Evolutionary conservation across 768 basidiomycete genomes (phyloP), one percentile per base, ranked within the genome.

Genomic region (Amanita pseudoporphyria): DNA sequence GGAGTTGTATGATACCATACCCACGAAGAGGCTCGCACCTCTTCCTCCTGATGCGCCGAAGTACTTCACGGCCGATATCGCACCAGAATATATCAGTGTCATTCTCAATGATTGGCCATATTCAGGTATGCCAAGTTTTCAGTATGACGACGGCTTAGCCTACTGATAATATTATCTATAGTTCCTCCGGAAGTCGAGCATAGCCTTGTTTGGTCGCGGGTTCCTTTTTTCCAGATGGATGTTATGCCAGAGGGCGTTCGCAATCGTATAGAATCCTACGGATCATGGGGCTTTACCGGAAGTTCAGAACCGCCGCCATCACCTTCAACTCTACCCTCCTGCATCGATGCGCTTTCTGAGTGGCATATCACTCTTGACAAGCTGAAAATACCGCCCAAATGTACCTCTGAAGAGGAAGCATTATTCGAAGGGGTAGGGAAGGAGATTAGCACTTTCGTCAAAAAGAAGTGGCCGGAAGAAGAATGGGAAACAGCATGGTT

Each of bases 401-500:
- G 73, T 16, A 78, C 72, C 0, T 64, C 67, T 3, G 76, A 74
- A 54, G 80, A 86, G 57, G 77, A 77, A 33, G 59, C 52, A 14
- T 64, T 78, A 50, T 69, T 84, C 9, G 61, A 61, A 41, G 60
- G 60, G 39, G 82, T 78, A 4, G 81, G 80, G 5, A 60, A 55
- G 37, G 80, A 86, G 54, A 77, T 89, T 37, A 70, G 76, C 30
- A 64, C 63, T 43, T 91, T 84, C 62, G 76, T 93, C 10, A 70
- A 65, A 60, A 71, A 69, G 43, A 67, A 78, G 42, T 92, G 90
- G 90, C 56, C 59, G 14, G 85, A 88, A 58, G 61, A 58, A 4
- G 73, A 76, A n/a, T 93, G 87, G 88, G 90, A 93, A 65, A 88
- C 87, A 0, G 87, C 86, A 1, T 93, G 90, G 90, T 91, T 91